These are phyloP conservation scores for Fusarium beomiforme DNA, from an alignment of 2,329 filamentous ascomycete genomes.

Conservation along the genomic window DNA sequence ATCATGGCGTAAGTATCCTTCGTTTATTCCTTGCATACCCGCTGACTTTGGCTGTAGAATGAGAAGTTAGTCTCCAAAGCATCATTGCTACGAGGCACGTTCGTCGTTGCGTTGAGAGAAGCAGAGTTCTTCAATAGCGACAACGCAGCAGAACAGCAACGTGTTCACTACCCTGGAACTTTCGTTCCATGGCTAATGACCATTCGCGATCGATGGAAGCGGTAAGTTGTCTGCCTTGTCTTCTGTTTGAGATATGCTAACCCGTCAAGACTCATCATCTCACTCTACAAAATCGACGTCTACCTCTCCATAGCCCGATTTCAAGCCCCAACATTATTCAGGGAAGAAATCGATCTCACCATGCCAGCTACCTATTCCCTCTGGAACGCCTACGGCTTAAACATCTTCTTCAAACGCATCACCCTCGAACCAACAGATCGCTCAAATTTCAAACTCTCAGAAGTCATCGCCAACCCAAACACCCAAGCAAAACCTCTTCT, in stretches of 20 bases:
- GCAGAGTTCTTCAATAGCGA: conserved; percentile 50
- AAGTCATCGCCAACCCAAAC: conserved; percentile 44
- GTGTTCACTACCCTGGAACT: conserved; percentile 48
- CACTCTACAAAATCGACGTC: conserved; percentile 52
- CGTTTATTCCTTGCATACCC: accelerated
- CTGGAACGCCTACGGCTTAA: conserved; percentile 52
- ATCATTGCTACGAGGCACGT: conserved; percentile 48
- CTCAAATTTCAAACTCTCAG: conserved; percentile 43
- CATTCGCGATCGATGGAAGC: conserved; percentile 48
- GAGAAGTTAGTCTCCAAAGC: conserved; percentile 46
- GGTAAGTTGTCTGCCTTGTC: conserved; percentile 33
- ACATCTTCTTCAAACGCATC: conserved; percentile 49
- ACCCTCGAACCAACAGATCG: conserved; percentile 47
- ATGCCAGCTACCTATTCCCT: conserved; percentile 48
- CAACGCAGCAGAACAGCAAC: conserved; percentile 48
- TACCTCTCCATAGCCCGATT: conserved; percentile 48
- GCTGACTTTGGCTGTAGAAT: conserved; percentile 40
- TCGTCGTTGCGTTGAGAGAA: conserved; percentile 49
- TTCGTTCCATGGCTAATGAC: conserved; percentile 50
- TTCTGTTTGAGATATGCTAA: not conserved
- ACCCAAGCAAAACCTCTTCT: conserved; percentile 40
- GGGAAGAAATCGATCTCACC: conserved; percentile 51
- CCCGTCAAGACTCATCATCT: conserved; percentile 44
- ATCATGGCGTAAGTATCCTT: conserved; percentile 45
- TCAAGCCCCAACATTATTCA: conserved; percentile 46